Base-by-base conservation (phyloP, 805 yeast genomes). In the Metschnikowia similis region DNA sequence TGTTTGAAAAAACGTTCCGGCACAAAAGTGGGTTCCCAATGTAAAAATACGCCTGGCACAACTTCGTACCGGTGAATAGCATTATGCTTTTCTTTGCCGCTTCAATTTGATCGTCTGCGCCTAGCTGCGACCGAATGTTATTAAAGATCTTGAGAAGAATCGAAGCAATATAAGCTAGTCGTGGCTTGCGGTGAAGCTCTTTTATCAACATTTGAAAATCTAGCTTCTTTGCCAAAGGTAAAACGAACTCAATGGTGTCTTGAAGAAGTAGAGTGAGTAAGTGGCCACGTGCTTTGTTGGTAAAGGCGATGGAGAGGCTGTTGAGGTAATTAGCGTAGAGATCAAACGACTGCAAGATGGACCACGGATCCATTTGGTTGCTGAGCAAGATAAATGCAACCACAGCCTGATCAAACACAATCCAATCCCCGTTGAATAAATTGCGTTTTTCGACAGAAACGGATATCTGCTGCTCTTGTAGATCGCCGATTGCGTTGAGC, bases 1-100 rank as follows among this genome's bases (percentile, higher is more conserved):
- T 76, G 61, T 82, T 83, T 32, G 84, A 75, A 58, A 82, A 81
- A 36, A 83, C 81, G 56, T 83, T 82, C 34, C 81, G 74, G 63
- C 87, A 83, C 14, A 81, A 65, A 55, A 81, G 68, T 6, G 86
- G 85, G 30, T 77, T 80, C 30, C 72, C 76, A 21, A 83, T 74
- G 36, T 63, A 66, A 59, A 80, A 83, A 62, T 84, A 85, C 6
- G 80, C 65, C 49, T 77, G 72, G 59, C 87, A 83, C 45, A 84
- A 66, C 49, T 70, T 69, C 34, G 72, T 73, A 1, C 87, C 84
- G 11, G 83, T 66, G 55, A 71, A 79, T 26, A 84, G 59, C 41
- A 84, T 67, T 30, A 82, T 75, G 26, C 70, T 62, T 53, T 77
- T 81, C 56, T 82, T 81, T 32, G 56, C 58, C 8, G 68, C 65